phyloP scores from a whole-genome alignment of 225 moss, liverwort and hornwort genomes.

The Sphagnum tenellum region DNA sequence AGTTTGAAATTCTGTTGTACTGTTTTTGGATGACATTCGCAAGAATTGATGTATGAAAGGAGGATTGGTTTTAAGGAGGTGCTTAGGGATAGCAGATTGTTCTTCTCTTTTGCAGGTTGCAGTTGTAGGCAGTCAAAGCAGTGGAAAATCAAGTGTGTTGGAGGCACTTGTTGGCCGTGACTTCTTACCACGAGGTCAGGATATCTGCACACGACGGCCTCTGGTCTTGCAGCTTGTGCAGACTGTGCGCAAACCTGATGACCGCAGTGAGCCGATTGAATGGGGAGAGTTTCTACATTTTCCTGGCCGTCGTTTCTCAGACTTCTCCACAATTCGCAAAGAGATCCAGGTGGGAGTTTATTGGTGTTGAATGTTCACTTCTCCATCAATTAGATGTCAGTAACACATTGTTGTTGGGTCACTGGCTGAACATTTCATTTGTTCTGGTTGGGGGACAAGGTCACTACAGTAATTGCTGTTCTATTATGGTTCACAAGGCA shows the following conservation, averaged over 20 bases:
- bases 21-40: too few relatives aligned
- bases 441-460: too few relatives aligned
- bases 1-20: too few relatives aligned
- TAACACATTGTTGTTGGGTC: too few relatives aligned
- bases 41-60: too few relatives aligned
- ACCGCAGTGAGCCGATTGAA: constrained; percentile 84
- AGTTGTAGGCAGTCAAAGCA: constrained; percentile 96
- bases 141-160: constrained; percentile 94
- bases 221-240: constrained; percentile 94
- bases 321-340: constrained; percentile 83
- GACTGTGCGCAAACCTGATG: constrained; percentile 84
- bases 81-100: too few relatives aligned
- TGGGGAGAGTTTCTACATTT: constrained; percentile 99
- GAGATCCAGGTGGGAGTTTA: constrained; percentile 65
- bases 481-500: too few relatives aligned
- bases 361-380: too few relatives aligned
- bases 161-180: constrained; percentile 99
- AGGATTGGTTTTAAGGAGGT: too few relatives aligned
- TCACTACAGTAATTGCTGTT: too few relatives aligned
- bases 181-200: constrained; percentile 91
- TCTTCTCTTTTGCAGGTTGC: constrained; percentile 51
- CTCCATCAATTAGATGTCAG: too few relatives aligned
- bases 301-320: constrained; percentile 93
- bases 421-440: too few relatives aligned
- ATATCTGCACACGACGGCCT: constrained; percentile 93